These are phyloP conservation scores for Diplosphaera chodatii DNA, from an alignment of 139 green algal species.

Conservation along the genomic window DNA sequence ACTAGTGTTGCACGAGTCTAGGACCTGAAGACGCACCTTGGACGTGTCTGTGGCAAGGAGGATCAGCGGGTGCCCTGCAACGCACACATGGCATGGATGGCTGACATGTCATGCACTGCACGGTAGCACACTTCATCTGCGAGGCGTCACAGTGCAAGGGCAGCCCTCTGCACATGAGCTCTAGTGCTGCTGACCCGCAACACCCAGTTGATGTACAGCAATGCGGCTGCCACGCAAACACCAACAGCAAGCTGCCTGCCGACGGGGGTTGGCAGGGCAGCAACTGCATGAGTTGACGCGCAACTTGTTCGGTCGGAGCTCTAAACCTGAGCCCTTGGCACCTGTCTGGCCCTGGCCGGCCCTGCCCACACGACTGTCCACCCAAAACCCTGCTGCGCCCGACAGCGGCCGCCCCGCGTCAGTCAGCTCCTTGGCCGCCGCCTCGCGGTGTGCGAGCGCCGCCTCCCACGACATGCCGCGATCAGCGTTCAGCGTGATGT, in stretches of 20 bases:
- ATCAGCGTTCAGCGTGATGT: conserved; percentile 34
- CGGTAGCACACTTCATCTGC: background rate
- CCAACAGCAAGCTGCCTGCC: too few relatives aligned
- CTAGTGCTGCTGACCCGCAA: too few relatives aligned
- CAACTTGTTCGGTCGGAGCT: too few relatives aligned
- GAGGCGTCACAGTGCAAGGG: too few relatives aligned
- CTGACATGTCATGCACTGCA: background rate
- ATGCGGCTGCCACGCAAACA: too few relatives aligned
- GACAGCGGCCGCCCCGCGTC: background rate
- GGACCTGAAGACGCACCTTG: background rate
- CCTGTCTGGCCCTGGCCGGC: conserved; percentile 14
- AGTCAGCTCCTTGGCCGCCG: conserved; percentile 2
- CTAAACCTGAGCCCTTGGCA: background rate
- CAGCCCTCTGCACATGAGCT: too few relatives aligned
- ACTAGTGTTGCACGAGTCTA: too few relatives aligned
- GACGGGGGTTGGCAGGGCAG: too few relatives aligned
- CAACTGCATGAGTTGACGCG: too few relatives aligned
- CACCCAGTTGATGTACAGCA: too few relatives aligned
- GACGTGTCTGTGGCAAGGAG: conserved; percentile 7
- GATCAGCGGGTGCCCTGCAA: conserved; percentile 12
- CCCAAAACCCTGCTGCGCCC: conserved; percentile 23
- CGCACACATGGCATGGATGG: background rate
- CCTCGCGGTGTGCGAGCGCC: conserved; percentile 20
- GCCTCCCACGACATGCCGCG: conserved; percentile 37
- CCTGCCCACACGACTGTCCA: background rate